Base-by-base conservation (phyloP, 768 basidiomycete genomes). In the Pleurotus djamor region DNA sequence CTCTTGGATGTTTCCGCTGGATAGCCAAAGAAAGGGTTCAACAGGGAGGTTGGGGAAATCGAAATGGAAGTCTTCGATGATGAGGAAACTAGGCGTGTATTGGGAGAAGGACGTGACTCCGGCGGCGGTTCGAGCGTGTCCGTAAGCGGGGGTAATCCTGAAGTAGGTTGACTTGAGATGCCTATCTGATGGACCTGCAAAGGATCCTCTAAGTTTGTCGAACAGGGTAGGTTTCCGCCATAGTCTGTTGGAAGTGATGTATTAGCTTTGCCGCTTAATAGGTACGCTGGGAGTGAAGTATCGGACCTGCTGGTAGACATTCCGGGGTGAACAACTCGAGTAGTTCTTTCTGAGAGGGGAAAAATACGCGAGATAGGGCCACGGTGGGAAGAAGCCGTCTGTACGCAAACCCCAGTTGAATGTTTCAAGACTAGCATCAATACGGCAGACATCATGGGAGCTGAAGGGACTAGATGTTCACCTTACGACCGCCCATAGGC, bases 21-120 rank as follows among this genome's bases (percentile, higher is more conserved):
- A 66, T 92, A 91, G 3, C 90, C 90, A 62, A 83, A 92, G 71
- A 86, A 91, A 1, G 91, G 91, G 62, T 91, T 92, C 43, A 83
- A 71, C 38, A 74, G 67, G 32, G 89, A 91, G 34, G 81, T 83
- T 16, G 87, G 78, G 7, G 86, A 77, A 44, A 84, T 69, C 68
- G 71, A 69, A 57, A 84, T 69, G 69, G 71, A 69, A 57, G 59
- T 54, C 59, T 69, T 63, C 48, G 63, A 64, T 28, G 21, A 28
- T 28, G 21, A 65, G 59, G 64, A 59, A 49, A 61, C 61, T 58
- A 63, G 62, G 50, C 48, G 59, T 60, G 59, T 48, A 58, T 54
- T 58, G 32, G 52, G 60, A 61, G 67, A 52, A 64, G 56, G 60
- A 61, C 58, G 21, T 63, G 60, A 57, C 58, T 52, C 56, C 54